These are phyloP conservation scores for Beta corolliflora DNA, from an alignment of 179 eudicot species.

Conservation along the genomic window DNA sequence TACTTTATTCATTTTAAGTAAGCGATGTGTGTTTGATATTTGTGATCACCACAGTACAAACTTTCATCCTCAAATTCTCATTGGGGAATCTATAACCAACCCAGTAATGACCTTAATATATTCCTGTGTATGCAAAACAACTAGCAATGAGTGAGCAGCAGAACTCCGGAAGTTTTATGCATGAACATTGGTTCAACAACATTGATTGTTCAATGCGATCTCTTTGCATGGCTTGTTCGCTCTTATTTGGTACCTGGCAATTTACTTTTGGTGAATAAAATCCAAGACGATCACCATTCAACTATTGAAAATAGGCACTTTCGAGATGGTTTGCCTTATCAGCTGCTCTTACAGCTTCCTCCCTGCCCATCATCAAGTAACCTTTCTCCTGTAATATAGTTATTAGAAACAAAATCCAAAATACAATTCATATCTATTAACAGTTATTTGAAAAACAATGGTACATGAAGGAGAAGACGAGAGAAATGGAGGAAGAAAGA, in stretches of 20 bases:
- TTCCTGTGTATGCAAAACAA: background rate
- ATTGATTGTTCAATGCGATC: no score
- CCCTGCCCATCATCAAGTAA: slow-evolving; percentile 42
- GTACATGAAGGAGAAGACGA: no score
- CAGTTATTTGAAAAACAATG: background rate
- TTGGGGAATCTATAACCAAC: no score
- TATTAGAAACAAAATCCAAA: background rate
- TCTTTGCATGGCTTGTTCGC: background rate
- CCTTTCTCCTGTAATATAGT: slow-evolving; percentile 59
- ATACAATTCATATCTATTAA: background rate
- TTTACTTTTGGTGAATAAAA: no score
- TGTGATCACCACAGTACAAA: no score
- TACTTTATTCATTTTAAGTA: no score
- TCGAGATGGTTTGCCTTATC: slow-evolving; percentile 59
- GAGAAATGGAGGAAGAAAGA: no score
- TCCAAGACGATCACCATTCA: background rate
- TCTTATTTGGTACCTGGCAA: background rate
- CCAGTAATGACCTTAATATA: no score
- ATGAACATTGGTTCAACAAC: background rate
- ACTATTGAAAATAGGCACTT: slow-evolving; percentile 44
- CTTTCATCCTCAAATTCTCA: no score
- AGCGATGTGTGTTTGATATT: no score
- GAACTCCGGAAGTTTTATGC: background rate
- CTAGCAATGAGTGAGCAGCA: background rate
- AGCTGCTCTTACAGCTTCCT: slow-evolving; percentile 47